Percentiles rank a stretch among this genome's conserved stretches.
Evolutionary conservation across 1,284 basidiomycete species (phyloP).

Genomic region (Leccinum huronense): DNA sequence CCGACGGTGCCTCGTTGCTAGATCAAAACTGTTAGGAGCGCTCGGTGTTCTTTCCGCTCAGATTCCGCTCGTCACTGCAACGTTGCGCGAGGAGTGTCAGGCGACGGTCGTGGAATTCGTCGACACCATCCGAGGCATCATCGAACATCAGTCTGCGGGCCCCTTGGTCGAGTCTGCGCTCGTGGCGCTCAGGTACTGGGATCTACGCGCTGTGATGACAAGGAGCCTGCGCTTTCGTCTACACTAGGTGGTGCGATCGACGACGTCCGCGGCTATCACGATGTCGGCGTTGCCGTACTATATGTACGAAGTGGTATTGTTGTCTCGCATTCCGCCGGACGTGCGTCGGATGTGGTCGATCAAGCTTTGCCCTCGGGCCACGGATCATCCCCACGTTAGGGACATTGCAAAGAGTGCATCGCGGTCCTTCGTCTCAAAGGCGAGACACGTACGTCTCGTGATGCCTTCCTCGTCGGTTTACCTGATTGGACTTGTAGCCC

Average conservation of each 20-base stretch:
- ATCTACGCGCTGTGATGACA: slow-evolving; percentile 55
- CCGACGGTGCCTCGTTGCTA: slow-evolving; percentile 26
- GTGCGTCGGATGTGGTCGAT: slow-evolving; percentile 11
- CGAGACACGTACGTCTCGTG: slow-evolving; percentile 27
- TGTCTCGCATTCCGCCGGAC: slow-evolving; percentile 5
- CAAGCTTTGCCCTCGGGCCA: slow-evolving; percentile 75
- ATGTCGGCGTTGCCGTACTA: slow-evolving; percentile 59
- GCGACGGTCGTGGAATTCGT: slow-evolving; percentile 53
- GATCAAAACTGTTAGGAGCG: slow-evolving; percentile 56
- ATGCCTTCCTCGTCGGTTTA: not conserved
- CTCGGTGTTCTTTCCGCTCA: slow-evolving; percentile 66
- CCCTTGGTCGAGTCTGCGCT: slow-evolving; percentile 49
- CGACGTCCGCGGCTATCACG: slow-evolving; percentile 40
- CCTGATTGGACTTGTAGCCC: slow-evolving; percentile 15
- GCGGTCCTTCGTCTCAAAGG: slow-evolving; percentile 44
- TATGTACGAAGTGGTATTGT: slow-evolving; percentile 43
- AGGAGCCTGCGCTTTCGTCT: slow-evolving; percentile 63
- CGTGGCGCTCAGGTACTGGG: slow-evolving; percentile 60
- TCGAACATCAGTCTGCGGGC: slow-evolving; percentile 44
- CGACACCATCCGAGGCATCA: slow-evolving; percentile 46
- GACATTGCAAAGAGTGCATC: slow-evolving; percentile 65
- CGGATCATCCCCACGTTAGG: slow-evolving; percentile 83
- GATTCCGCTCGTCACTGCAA: slow-evolving; percentile 58
- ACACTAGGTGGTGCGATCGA: slow-evolving; percentile 49
- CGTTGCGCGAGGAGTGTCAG: slow-evolving; percentile 54